phyloP scores from a whole-genome alignment of 495 filamentous ascomycete species.

The Penicillium daleae region DNA sequence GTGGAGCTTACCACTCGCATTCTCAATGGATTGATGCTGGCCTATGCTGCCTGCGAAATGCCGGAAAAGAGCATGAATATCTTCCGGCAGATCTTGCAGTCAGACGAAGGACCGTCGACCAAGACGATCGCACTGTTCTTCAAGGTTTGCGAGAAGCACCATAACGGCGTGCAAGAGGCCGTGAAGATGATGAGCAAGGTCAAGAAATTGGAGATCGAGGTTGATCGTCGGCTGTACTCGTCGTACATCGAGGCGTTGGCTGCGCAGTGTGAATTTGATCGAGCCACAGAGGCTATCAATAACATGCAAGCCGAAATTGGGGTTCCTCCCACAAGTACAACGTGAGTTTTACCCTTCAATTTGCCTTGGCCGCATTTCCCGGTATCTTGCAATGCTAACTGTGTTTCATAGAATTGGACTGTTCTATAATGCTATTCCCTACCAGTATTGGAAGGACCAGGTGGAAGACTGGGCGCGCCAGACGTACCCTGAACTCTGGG shows the following conservation, averaged over 20 bases:
- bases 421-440: slow-evolving; percentile 72
- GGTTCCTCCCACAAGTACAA: slow-evolving; percentile 62
- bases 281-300: slow-evolving; percentile 64
- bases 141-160: slow-evolving; percentile 67
- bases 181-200: slow-evolving; percentile 75
- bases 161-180: slow-evolving; percentile 66
- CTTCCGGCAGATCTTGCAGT: slow-evolving; percentile 78
- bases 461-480: slow-evolving; percentile 73
- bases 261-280: slow-evolving; percentile 65
- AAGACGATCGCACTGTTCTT: slow-evolving; percentile 78
- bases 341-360: slow-evolving; percentile 59
- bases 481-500: slow-evolving; percentile 71
- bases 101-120: slow-evolving; percentile 80
- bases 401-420: slow-evolving; percentile 59
- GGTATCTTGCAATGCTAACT: slow-evolving; percentile 31
- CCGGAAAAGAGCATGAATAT: slow-evolving; percentile 68
- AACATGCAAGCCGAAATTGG: slow-evolving; percentile 67
- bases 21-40: slow-evolving; percentile 84
- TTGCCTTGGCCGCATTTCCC: not conserved
- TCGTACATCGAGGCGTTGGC: slow-evolving; percentile 77
- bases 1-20: slow-evolving; percentile 77
- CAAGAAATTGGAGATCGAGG: slow-evolving; percentile 70
- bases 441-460: slow-evolving; percentile 60
- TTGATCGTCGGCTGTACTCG: slow-evolving; percentile 71
- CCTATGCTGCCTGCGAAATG: slow-evolving; percentile 69